Conservation (phyloP, 2,329 filamentous ascomycete genomes). For the Phialophora tarda region DNA sequence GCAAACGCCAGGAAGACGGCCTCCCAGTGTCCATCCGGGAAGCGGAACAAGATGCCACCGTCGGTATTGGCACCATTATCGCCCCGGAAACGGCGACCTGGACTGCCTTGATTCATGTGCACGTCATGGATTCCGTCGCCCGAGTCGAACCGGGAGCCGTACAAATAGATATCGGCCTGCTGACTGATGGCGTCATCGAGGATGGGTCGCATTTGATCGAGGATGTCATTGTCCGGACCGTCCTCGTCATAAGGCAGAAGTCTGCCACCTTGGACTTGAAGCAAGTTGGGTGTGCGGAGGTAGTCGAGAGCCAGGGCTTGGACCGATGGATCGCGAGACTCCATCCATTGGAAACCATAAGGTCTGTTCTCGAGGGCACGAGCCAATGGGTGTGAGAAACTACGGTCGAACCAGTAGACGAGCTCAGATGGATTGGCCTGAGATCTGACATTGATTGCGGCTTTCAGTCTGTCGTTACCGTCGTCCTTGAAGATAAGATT, state of each 20-base stretch:
- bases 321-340: constrained; percentile 26
- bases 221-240: constrained; percentile 46
- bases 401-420: constrained; percentile 44
- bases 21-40: constrained; percentile 48
- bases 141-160: constrained; percentile 44
- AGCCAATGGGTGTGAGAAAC: constrained; percentile 42
- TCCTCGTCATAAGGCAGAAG: constrained; percentile 37
- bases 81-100: neutral
- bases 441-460: constrained; percentile 46
- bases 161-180: constrained; percentile 49
- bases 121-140: constrained; percentile 47
- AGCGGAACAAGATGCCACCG: constrained; percentile 47
- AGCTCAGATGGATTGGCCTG: constrained; percentile 41
- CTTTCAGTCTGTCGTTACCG: constrained; percentile 32
- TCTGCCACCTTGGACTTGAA: constrained; percentile 43
- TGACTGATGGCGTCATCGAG: constrained; percentile 45
- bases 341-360: constrained; percentile 41
- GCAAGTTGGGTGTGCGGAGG: constrained; percentile 33
- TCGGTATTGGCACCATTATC: constrained; percentile 47
- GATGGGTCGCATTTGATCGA: constrained; percentile 46
- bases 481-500: constrained; percentile 42
- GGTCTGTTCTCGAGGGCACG: constrained; percentile 36
- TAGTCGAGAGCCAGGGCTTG: constrained; percentile 36
- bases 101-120: constrained; percentile 51
- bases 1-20: constrained; percentile 51